These are phyloP conservation scores for Trichaptum fuscoviolaceum DNA, from an alignment of 768 basidiomycete species.

Conservation along the genomic window DNA sequence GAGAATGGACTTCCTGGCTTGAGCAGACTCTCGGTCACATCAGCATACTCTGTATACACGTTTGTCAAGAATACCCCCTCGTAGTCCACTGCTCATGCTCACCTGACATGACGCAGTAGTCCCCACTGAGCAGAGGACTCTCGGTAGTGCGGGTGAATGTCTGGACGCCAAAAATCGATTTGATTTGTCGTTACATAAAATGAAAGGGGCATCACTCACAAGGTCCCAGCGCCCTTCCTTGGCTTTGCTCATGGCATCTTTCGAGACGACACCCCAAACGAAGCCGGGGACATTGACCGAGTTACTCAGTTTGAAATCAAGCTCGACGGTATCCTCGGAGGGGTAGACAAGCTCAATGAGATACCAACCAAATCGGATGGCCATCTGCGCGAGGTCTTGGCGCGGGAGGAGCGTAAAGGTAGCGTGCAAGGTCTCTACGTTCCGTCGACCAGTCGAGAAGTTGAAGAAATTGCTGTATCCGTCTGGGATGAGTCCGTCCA, in stretches of 20 bases:
- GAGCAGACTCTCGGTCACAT: conserved; percentile 73
- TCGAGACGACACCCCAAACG: conserved; percentile 81
- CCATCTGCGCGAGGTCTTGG: conserved; percentile 71
- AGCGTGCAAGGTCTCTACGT: conserved; percentile 72
- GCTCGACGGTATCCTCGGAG: conserved; percentile 61
- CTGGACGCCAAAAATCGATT: too few relatives aligned
- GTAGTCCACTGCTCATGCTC: background rate
- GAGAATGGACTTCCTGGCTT: conserved; percentile 48
- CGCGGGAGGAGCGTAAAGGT: conserved; percentile 73
- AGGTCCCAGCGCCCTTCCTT: conserved; percentile 80
- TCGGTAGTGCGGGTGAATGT: conserved; percentile 81
- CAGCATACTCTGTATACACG: conserved; percentile 62
- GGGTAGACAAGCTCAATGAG: conserved; percentile 74
- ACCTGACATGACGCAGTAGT: conserved; percentile 76
- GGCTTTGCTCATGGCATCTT: conserved; percentile 67
- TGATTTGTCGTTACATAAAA: conserved; percentile 6
- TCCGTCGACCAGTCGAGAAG: conserved; percentile 84
- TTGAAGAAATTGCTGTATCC: conserved; percentile 77
- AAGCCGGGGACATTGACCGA: conserved; percentile 52
- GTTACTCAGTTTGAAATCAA: conserved; percentile 69
- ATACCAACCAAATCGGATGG: conserved; percentile 55
- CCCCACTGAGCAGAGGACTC: conserved; percentile 50
- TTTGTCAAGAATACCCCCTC: background rate
- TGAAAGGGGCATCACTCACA: conserved; percentile 42
- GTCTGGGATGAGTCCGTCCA: conserved; percentile 52